Conservation (phyloP, 1,139 yeast genomes). For the Meyerozyma carpophila region DNA sequence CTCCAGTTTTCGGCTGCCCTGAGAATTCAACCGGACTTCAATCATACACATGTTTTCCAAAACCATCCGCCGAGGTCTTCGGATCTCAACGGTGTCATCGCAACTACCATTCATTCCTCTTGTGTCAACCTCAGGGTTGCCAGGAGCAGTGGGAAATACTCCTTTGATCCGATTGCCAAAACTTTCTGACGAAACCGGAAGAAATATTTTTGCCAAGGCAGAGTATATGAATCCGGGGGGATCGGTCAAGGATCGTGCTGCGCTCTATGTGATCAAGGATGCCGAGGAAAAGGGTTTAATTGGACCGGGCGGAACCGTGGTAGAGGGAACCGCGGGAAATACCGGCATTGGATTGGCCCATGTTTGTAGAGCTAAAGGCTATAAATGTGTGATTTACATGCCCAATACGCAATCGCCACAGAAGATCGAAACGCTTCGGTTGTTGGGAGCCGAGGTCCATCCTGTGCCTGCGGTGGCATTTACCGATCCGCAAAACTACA, state of each 20-base stretch:
- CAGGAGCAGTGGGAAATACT: slow-evolving; percentile 83
- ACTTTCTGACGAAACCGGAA: slow-evolving; percentile 56
- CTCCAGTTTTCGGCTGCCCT: too few relatives aligned
- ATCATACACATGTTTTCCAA: neutral
- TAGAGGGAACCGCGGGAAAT: slow-evolving; percentile 55
- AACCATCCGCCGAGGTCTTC: slow-evolving; percentile 4
- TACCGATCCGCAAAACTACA: slow-evolving; percentile 75
- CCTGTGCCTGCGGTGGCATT: slow-evolving; percentile 90
- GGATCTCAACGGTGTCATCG: slow-evolving; percentile 11
- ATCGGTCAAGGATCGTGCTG: slow-evolving; percentile 88
- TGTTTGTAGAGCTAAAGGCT: slow-evolving; percentile 78
- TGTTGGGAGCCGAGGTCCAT: slow-evolving; percentile 78
- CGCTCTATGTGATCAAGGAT: slow-evolving; percentile 67
- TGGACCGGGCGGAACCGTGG: slow-evolving; percentile 57
- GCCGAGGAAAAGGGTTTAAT: slow-evolving; percentile 71
- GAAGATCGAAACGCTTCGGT: slow-evolving; percentile 65
- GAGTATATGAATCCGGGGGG: slow-evolving; percentile 96
- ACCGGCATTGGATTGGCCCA: slow-evolving; percentile 92
- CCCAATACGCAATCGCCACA: slow-evolving; percentile 81
- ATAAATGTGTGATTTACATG: slow-evolving; percentile 81
- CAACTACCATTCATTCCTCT: slow-evolving; percentile 54
- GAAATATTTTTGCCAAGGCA: slow-evolving; percentile 83
- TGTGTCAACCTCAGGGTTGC: slow-evolving; percentile 56
- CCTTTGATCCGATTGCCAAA: slow-evolving; percentile 66
- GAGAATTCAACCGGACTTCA: too few relatives aligned